A percentile compares a stretch with the other conserved stretches of the same genome.
phyloP scores from a whole-genome alignment of 2,329 filamentous ascomycete genomes.

The Colletotrichum filicis region DNA sequence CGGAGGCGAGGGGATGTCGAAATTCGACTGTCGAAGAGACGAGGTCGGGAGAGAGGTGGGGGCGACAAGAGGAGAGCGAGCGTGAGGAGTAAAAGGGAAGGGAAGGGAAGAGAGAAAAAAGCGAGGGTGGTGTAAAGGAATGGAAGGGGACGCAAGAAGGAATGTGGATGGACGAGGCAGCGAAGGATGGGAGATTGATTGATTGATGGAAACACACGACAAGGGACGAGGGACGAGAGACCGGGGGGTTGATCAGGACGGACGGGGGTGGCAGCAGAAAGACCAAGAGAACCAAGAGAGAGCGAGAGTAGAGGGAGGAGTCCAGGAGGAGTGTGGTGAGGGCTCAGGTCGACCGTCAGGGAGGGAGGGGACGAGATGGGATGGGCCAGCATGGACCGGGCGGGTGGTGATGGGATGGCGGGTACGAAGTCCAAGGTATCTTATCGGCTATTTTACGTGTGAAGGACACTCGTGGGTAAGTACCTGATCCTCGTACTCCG shows the following conservation, averaged over 20 bases:
- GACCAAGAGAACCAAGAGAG: constrained; percentile 7
- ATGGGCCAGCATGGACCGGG: constrained; percentile 13
- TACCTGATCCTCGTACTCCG: too few species aligned
- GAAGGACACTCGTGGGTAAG: background rate
- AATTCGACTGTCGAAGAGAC: constrained; percentile 31
- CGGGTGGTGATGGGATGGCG: constrained; percentile 16
- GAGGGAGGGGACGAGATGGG: constrained; percentile 17
- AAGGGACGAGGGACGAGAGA: constrained; percentile 27
- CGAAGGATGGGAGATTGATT: constrained; percentile 37
- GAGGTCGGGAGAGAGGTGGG: constrained; percentile 27
- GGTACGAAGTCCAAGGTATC: background rate
- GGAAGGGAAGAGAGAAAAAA: constrained; percentile 23
- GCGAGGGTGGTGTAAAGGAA: constrained; percentile 36
- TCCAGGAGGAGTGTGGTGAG: background rate
- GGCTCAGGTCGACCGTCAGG: background rate
- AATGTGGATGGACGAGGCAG: constrained; percentile 36
- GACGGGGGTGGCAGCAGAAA: constrained; percentile 23
- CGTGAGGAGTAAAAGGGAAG: constrained; percentile 30
- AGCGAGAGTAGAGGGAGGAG: background rate
- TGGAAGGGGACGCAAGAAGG: constrained; percentile 36
- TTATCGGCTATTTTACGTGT: fast-evolving
- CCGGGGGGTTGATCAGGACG: background rate
- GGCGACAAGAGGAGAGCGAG: constrained; percentile 31
- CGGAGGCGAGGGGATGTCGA: constrained; percentile 35
- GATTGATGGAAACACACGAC: constrained; percentile 38